Percentiles rank a stretch among this genome's conserved stretches.
Conservation (phyloP, 768 basidiomycete genomes). For the Hygrophorus russula region DNA sequence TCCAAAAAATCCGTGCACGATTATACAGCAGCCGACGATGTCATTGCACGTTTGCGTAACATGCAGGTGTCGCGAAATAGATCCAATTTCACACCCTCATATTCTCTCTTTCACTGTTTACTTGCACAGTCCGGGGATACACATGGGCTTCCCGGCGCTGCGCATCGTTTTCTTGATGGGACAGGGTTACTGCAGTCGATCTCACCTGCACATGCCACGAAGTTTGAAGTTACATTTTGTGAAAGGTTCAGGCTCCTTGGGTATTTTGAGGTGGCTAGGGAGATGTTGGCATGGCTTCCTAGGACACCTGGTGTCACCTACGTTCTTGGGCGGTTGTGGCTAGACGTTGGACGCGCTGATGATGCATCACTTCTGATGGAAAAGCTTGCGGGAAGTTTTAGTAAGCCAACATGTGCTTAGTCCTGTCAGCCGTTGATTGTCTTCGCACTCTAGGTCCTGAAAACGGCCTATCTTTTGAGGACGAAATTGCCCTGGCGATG, state of each 20-base stretch:
- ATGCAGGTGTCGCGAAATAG: slow-evolving; percentile 57
- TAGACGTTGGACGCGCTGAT: slow-evolving; percentile 55
- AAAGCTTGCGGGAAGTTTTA: slow-evolving; percentile 64
- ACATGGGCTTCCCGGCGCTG: slow-evolving; percentile 41
- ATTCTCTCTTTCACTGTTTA: slow-evolving; percentile 55
- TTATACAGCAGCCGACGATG: slow-evolving; percentile 40
- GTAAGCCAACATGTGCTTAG: slow-evolving; percentile 28
- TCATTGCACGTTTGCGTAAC: slow-evolving; percentile 55
- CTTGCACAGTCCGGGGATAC: slow-evolving; percentile 40
- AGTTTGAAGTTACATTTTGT: slow-evolving; percentile 63
- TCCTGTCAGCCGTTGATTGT: slow-evolving; percentile 5
- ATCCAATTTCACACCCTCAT: slow-evolving; percentile 36
- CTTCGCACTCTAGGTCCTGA: slow-evolving; percentile 28
- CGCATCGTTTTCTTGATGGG: slow-evolving; percentile 60
- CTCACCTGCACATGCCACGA: slow-evolving; percentile 55
- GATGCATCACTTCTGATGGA: slow-evolving; percentile 68
- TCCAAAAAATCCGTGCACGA: slow-evolving; percentile 10
- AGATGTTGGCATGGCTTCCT: slow-evolving; percentile 70
- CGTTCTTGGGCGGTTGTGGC: slow-evolving; percentile 55
- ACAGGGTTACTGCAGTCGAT: slow-evolving; percentile 58
- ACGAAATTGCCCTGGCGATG: slow-evolving; percentile 46
- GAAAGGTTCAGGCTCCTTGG: slow-evolving; percentile 56
- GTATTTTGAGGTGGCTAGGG: slow-evolving; percentile 47
- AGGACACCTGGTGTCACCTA: slow-evolving; percentile 67
- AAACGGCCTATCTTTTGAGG: slow-evolving; percentile 43